Evolutionary conservation across 2,329 filamentous ascomycete genomes (phyloP), one percentile per base, ranked within the genome.

Genomic region (Penicillium sp.): DNA sequence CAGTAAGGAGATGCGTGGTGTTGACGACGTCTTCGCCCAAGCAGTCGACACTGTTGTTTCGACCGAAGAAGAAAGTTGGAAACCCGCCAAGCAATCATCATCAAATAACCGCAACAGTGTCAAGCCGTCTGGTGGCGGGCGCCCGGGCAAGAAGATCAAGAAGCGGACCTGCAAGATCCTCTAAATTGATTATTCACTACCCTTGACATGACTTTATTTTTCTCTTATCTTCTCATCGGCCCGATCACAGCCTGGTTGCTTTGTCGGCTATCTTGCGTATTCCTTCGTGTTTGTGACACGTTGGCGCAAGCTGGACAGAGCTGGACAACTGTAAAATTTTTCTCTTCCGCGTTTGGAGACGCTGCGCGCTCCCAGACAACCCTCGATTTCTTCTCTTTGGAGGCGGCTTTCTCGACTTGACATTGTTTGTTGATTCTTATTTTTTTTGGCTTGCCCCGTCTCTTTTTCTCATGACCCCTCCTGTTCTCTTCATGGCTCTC

Each of bases 21-120:
- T 99, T 46, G 91, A 98, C 74, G 93, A 98, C 70, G 95, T 98
- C 71, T 99, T 99, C 77, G 90, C 96, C 75, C 83, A 87, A 60
- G 95, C 95, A 55, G 93, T 99, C 72, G 86, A 93, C 69, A 93
- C 90, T 51, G 92, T 95, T 31, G 91, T 99, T 27, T 87, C 89
- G 64, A 90, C 92, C 68, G 91, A 92, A 69, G 87, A 87, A 73
- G 87, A 85, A 54, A 72, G 67, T 49, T 72, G 72, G 69, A 59
- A 77, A 78, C 37, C 48, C 19, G 64, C 63, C 44, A 62, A 59
- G 37, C 65, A 62, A 29, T 59, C 37, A 21, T 22, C 39, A 22
- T 42, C 62, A 11, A 63, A 58, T 51, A 54, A 56, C 21, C 64
- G 62, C 43, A 56, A 51, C 49, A 61, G 55, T 33, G 51, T 60